Evolutionary conservation across 2,329 filamentous ascomycete species (phyloP), one percentile per base, ranked within the genome.

Genomic region (Ascochyta koolunga): DNA sequence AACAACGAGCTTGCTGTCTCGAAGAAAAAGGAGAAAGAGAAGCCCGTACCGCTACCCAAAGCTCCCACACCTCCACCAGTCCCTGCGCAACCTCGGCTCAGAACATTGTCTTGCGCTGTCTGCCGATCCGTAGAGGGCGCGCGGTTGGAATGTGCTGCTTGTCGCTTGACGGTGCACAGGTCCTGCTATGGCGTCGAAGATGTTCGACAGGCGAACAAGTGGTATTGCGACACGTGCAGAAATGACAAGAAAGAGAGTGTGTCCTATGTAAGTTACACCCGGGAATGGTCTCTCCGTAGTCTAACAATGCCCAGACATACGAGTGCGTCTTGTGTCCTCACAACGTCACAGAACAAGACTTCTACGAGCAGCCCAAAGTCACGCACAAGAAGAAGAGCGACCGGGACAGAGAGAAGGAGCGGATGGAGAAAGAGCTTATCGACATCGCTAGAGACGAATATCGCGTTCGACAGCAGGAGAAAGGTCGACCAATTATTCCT

Each of bases 181-280:
- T 86, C 86, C 58, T 99, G 95, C 76, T 99, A 98, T 70, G 95
- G 95, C n/a, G 82, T 98, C 27, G 86, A 88, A 39, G 86, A 88
- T 43, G 77, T 76, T 51, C 85, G 90, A 36, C 83, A 86, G 27
- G 84, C 82, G 38, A 66, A 65, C 51, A 96, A 96, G 75, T 99
- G 95, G 95, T 85, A 89, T 35, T 99, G 95, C 74, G 95, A 98
- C 76, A 96, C 93, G 84, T 99, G 95, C 75, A 82, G 87, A 32
- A 99, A 99, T 69, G 95, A 99, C 71, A 91, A 92, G 72, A 93
- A 89, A 67, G 92, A 93, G 5, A 87, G 91, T 62, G 88, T 96
- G 38, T 97, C 95, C n/a, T 93, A 96, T 53, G 89, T 90, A 81
- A 73, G 86, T 25, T 8, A 4, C 22, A 7, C 11, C 18, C 21